Conservation (phyloP, 331 rosid species). For the Acacia pycnantha region DNA sequence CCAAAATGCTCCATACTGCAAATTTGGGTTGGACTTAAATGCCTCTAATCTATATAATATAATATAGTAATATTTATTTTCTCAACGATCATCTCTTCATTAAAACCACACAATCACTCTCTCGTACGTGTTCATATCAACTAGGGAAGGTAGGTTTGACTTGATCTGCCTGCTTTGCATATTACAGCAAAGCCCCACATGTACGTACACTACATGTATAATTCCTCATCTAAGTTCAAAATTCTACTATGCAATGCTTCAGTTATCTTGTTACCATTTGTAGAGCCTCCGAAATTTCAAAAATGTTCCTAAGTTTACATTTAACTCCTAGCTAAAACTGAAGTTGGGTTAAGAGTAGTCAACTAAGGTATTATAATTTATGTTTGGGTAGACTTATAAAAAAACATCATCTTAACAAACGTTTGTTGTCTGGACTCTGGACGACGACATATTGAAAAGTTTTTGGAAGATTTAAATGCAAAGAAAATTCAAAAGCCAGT, state of each 20-base stretch:
- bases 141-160: conserved; percentile 18
- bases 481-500: too few species aligned
- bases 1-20: background rate
- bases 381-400: too few species aligned
- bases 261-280: background rate
- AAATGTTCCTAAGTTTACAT: background rate
- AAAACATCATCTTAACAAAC: too few species aligned
- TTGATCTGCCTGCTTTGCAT: background rate
- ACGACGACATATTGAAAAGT: too few species aligned
- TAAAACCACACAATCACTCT: background rate
- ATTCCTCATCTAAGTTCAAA: background rate
- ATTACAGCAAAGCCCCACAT: background rate
- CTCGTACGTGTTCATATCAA: background rate
- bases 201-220: background rate
- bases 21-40: background rate
- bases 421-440: too few species aligned
- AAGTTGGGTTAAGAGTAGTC: too few species aligned
- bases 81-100: background rate
- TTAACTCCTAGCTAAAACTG: too few species aligned
- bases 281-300: background rate
- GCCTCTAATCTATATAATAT: background rate
- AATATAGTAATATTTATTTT: background rate
- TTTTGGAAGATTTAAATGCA: too few species aligned
- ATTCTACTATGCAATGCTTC: background rate
- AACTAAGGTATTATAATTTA: too few species aligned